phyloP scores from a whole-genome alignment of 805 yeast species.

The Saccharomycopsis sp. region DNA sequence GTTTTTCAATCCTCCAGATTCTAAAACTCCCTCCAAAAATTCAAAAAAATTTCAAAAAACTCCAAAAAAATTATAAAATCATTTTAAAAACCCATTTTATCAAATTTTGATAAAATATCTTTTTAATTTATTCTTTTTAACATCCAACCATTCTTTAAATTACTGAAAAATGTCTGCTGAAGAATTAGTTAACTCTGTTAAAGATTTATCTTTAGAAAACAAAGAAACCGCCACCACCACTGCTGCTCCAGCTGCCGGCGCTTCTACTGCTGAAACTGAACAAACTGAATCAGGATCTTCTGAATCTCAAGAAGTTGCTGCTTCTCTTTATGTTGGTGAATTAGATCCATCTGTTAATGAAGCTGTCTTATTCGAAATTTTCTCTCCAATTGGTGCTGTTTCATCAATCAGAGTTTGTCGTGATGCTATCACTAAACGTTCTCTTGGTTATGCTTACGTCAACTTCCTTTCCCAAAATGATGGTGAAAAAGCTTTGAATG shows the following conservation, averaged over 20 bases:
- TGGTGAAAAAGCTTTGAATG: constrained; percentile 90
- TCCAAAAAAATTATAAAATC: constrained; percentile 2
- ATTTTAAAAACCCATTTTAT: background rate
- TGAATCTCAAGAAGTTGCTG: constrained; percentile 2
- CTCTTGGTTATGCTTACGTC: constrained; percentile 97
- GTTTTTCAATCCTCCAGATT: no score
- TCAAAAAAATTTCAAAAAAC: background rate
- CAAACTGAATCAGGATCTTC: constrained; percentile 1
- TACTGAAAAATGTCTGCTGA: constrained; percentile 7
- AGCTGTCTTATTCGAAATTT: constrained; percentile 88
- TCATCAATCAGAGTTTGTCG: constrained; percentile 98
- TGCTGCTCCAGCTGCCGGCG: background rate
- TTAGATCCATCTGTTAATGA: constrained; percentile 87
- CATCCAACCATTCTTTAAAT: background rate
- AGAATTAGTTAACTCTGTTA: constrained; percentile 9
- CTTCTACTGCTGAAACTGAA: background rate
- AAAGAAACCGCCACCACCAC: constrained; percentile 15
- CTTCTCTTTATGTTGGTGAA: constrained; percentile 81
- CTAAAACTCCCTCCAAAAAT: no score
- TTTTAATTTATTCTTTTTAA: background rate
- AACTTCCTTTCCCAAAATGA: constrained; percentile 85
- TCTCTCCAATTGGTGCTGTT: constrained; percentile 91
- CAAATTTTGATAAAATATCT: background rate
- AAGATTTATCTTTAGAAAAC: constrained; percentile 9
- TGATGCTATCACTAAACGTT: constrained; percentile 93